Evolutionary conservation across 2,329 filamentous ascomycete genomes (phyloP).

Genomic region (Teratosphaeria nubilosa): DNA sequence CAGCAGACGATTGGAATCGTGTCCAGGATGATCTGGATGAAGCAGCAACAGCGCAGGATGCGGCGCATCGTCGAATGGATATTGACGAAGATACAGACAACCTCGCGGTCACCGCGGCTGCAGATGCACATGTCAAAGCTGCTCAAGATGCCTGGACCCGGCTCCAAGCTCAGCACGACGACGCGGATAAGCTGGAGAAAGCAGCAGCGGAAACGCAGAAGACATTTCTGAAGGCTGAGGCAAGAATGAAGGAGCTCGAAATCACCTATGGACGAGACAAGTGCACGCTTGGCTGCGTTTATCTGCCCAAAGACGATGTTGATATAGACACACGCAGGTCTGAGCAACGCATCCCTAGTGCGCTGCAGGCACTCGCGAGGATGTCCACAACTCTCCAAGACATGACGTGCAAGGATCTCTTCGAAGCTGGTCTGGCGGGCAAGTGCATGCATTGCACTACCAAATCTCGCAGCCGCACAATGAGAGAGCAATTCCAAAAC

Average conservation of each 20-base stretch:
- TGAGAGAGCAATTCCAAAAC: not conserved
- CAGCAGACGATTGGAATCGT: conserved; percentile 10
- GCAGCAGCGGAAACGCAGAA: conserved; percentile 27
- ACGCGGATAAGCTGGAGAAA: conserved; percentile 2
- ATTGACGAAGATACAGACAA: not conserved
- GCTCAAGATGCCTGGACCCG: conserved; percentile 3
- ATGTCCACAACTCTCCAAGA: conserved; percentile 3
- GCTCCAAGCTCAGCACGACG: conserved; percentile 3
- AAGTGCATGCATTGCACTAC: conserved; percentile 27
- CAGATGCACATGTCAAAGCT: not conserved
- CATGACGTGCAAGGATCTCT: conserved; percentile 7
- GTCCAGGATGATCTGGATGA: conserved; percentile 20
- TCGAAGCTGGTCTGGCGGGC: conserved; percentile 18
- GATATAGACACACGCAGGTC: conserved; percentile 31
- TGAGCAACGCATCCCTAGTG: conserved; percentile 32
- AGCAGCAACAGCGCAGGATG: conserved; percentile 7
- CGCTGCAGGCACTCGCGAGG: conserved; percentile 23
- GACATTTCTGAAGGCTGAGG: conserved; percentile 13
- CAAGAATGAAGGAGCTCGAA: conserved; percentile 15
- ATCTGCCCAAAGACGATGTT: conserved; percentile 25
- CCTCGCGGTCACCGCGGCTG: not conserved
- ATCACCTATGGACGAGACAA: not conserved
- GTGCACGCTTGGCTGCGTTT: conserved; percentile 23
- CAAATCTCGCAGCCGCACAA: conserved; percentile 12
- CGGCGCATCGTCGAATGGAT: not conserved